A percentile compares a stretch with the other conserved stretches of the same genome.
Conservation (phyloP, 2,329 filamentous ascomycete species). For the Ophioceras dolichostomum region DNA sequence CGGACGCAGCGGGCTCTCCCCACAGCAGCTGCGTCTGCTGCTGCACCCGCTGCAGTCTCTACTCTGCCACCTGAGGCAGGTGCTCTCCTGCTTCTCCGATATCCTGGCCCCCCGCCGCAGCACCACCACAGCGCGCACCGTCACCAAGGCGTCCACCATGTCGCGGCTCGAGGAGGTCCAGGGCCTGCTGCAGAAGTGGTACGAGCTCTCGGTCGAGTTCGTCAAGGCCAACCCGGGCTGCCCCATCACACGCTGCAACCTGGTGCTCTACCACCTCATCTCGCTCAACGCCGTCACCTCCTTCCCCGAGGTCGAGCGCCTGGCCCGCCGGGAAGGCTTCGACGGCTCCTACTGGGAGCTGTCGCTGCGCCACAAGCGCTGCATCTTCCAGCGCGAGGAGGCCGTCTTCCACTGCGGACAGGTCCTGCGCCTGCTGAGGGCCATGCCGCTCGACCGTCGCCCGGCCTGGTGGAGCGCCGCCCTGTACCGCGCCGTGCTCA, state of each 20-base stretch:
- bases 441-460: slow-evolving; percentile 46
- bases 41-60: slow-evolving; percentile 56
- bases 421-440: slow-evolving; percentile 46
- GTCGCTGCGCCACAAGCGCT: slow-evolving; percentile 45
- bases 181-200: slow-evolving; percentile 52
- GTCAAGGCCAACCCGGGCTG: slow-evolving; percentile 43
- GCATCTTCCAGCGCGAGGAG: slow-evolving; percentile 51
- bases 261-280: slow-evolving; percentile 60
- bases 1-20: slow-evolving; percentile 27
- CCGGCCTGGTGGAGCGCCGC: slow-evolving; percentile 63
- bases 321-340: slow-evolving; percentile 49
- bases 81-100: slow-evolving; percentile 53
- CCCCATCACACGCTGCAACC: slow-evolving; percentile 48
- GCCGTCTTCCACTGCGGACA: slow-evolving; percentile 57
- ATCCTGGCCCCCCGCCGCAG: slow-evolving; percentile 29
- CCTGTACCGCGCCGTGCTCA: slow-evolving; percentile 52
- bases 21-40: slow-evolving; percentile 52
- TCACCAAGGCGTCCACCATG: slow-evolving; percentile 48
- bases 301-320: slow-evolving; percentile 53
- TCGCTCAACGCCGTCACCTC: slow-evolving; percentile 56
- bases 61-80: slow-evolving; percentile 51
- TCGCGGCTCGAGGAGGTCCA: slow-evolving; percentile 53
- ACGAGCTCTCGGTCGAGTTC: slow-evolving; percentile 46
- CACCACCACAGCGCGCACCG: slow-evolving; percentile 26
- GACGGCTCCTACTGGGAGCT: slow-evolving; percentile 43